phyloP scores from a whole-genome alignment of 805 yeast species.

The Yamadazyma ubonensis region DNA sequence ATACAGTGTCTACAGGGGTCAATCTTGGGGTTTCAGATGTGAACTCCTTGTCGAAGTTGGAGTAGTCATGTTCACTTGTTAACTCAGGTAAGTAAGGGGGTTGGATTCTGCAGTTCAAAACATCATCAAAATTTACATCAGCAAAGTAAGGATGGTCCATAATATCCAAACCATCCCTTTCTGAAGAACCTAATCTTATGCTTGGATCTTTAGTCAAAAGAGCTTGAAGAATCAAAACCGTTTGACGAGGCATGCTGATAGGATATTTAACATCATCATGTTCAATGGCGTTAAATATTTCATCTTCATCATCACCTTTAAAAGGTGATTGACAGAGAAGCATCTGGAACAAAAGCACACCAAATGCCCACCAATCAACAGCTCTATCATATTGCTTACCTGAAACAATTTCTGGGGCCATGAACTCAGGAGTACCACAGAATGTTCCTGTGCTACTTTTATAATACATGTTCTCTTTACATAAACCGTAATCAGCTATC shows the following conservation, averaged over 20 bases:
- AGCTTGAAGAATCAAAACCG: slow-evolving; percentile 90
- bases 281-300: slow-evolving; percentile 92
- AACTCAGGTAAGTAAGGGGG: slow-evolving; percentile 93
- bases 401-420: slow-evolving; percentile 97
- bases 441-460: slow-evolving; percentile 88
- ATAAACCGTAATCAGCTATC: slow-evolving; percentile 94
- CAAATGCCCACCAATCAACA: slow-evolving; percentile 99
- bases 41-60: slow-evolving; percentile 92
- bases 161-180: slow-evolving; percentile 85
- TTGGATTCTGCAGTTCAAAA: slow-evolving; percentile 63
- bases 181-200: slow-evolving; percentile 81
- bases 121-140: slow-evolving; percentile 87
- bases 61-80: slow-evolving; percentile 82
- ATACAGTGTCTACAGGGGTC: slow-evolving; percentile 88
- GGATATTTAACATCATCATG: slow-evolving; percentile 97
- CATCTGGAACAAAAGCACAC: slow-evolving; percentile 95
- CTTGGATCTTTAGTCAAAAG: slow-evolving; percentile 86
- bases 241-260: slow-evolving; percentile 94
- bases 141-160: slow-evolving; percentile 94
- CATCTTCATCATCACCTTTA: slow-evolving; percentile 96
- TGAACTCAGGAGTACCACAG: slow-evolving; percentile 98
- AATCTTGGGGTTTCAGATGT: slow-evolving; percentile 92
- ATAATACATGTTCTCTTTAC: slow-evolving; percentile 89
- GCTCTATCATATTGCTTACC: slow-evolving; percentile 91
- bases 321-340: slow-evolving; percentile 94